phyloP scores from a whole-genome alignment of 305 asterid species.

The Nicotiana rustica region DNA sequence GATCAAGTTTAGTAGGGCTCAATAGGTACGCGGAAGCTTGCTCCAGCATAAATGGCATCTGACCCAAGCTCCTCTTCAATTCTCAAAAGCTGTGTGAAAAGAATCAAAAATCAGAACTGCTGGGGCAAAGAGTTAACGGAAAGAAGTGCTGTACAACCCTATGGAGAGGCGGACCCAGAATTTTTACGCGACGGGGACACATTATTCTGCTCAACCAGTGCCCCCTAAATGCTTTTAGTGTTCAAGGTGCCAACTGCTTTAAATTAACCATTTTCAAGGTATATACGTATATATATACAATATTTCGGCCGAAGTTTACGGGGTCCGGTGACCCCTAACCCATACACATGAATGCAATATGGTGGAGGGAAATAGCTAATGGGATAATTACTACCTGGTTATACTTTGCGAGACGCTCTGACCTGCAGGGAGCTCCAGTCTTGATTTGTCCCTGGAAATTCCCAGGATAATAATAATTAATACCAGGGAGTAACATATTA shows the following conservation, averaged over 20 bases:
- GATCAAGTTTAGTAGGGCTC: conserved; percentile 54
- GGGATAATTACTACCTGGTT: conserved; percentile 66
- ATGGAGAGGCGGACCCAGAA: too few relatives aligned
- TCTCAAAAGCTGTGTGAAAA: conserved; percentile 65
- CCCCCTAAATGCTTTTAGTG: too few relatives aligned
- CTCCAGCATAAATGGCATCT: conserved; percentile 76
- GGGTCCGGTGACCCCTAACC: too few relatives aligned
- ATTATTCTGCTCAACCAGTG: too few relatives aligned
- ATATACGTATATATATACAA: too few relatives aligned
- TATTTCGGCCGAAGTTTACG: too few relatives aligned
- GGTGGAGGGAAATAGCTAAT: background rate
- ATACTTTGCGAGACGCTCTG: conserved; percentile 82
- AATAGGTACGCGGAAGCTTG: conserved; percentile 65
- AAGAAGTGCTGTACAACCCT: background rate
- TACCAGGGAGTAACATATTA: background rate
- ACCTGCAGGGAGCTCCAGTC: conserved; percentile 89
- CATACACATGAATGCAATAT: background rate
- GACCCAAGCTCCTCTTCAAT: conserved; percentile 90
- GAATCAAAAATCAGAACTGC: background rate
- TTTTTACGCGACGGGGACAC: too few relatives aligned
- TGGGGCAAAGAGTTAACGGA: background rate
- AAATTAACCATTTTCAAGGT: too few relatives aligned
- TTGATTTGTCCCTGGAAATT: conserved; percentile 59
- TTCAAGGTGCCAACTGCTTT: too few relatives aligned
- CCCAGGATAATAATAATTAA: background rate